Base-by-base conservation (phyloP, 2,329 filamentous ascomycete species). In the Rhexocercosporidium sp. region DNA sequence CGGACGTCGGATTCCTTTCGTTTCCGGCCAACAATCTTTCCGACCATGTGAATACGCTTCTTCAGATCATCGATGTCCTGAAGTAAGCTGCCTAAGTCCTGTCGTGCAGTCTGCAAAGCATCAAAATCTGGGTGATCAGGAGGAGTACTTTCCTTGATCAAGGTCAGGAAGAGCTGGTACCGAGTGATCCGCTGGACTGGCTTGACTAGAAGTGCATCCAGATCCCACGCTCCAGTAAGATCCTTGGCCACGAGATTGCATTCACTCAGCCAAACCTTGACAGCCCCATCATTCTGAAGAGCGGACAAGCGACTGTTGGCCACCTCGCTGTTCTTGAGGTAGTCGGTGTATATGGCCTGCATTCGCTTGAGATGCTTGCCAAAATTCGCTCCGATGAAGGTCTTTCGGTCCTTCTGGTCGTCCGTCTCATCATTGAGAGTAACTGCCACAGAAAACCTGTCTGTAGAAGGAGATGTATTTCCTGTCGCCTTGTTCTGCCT, bases 131-230 rank as follows among this genome's bases (percentile, higher is more conserved):
- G 94, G 76, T 99, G 96, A 70, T 94, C 90, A 11, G 85, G 80
- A 0, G 92, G 90, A 0, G 95, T 98, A 65, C 90, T 87, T 70
- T 94, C 89, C 27, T 96, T 83, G 12, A 99, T 83, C 65, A 94
- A 90, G 39, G 89, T 88, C 53, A 99, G 87, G 47, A 99, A 83
- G 54, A 97, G 89, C 3, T 94, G 94, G 76, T 98, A 99, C 76
- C 97, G 97, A 39, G 95, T 90, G 69, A 98, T 90, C 57, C 96
- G 89, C 80, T 99, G 96, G 78, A 97, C 94, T 1, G 96, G 96
- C 79, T 99, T 99, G 76, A 99, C 95, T 22, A 99, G 86, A n/a
- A 99, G 84, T 0, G 96, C 97, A 78, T 97, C 94, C 68, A 99
- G 80, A 78, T 97, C 92, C 96, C 96, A 99, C 0, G 96, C 95